Percentiles rank a stretch among this genome's conserved stretches.
These are phyloP conservation scores for Brassica juncea DNA, from an alignment of 345 rosid genomes.

Conservation along the genomic window DNA sequence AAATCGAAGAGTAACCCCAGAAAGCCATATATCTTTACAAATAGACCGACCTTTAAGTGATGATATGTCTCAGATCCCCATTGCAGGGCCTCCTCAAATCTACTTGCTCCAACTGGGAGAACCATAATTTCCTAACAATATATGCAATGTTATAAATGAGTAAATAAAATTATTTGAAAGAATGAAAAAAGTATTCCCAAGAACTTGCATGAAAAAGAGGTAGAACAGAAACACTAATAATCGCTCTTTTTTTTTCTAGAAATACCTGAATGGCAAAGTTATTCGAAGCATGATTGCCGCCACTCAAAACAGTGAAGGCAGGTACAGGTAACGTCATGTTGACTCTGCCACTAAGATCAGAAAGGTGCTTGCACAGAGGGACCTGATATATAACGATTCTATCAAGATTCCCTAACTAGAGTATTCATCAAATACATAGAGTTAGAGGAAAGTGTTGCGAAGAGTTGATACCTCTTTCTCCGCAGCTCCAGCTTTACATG, in stretches of 20 bases:
- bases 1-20: slow-evolving; percentile 10
- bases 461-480: slow-evolving; percentile 70
- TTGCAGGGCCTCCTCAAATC: slow-evolving; percentile 91
- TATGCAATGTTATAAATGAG: neutral
- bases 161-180: neutral
- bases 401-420: slow-evolving; percentile 30
- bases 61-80: slow-evolving; percentile 97
- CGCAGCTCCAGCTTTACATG: slow-evolving; percentile 99
- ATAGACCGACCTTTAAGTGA: slow-evolving; percentile 95
- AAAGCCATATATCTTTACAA: slow-evolving; percentile 22
- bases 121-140: slow-evolving; percentile 80
- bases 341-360: slow-evolving; percentile 79
- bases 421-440: neutral
- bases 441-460: neutral
- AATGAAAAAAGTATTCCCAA: neutral
- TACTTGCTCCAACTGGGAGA: slow-evolving; percentile 85
- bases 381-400: slow-evolving; percentile 49
- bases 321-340: slow-evolving; percentile 81
- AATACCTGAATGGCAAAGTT: slow-evolving; percentile 78
- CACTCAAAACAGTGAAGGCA: slow-evolving; percentile 88
- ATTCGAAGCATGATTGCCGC: slow-evolving; percentile 91
- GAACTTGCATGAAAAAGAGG: slow-evolving; percentile 14
- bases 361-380: slow-evolving; percentile 86
- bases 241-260: neutral
- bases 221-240: neutral